Evolutionary conservation across 2,329 filamentous ascomycete species (phyloP), one percentile per base, ranked within the genome.

Genomic region (Hypocreales sp.): DNA sequence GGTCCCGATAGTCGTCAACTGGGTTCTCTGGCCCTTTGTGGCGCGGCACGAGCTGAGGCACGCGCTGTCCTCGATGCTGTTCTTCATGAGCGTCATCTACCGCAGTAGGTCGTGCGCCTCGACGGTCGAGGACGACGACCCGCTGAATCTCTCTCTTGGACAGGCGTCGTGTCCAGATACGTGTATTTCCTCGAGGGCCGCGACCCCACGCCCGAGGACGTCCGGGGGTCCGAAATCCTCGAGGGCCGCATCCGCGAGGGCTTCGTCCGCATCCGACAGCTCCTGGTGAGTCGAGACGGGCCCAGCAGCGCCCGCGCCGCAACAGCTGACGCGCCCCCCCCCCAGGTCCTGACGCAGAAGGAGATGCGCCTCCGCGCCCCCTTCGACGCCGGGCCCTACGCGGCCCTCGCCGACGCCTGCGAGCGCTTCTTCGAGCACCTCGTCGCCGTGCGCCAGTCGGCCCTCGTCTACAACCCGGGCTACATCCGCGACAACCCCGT

Each of bases 21-120:
- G 66, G 67, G 39, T 67, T 9, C 46, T 73, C 4, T 73, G 68
- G 68, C 68, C 68, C 3, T 73, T 73, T 34, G 56, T 72, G 5
- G 67, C 68, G 8, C 55, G 68, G 9, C 67, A 71, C 36, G 67
- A 72, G 40, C 53, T 73, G 10, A 51, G 67, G 14, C 64, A 61
- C 31, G 65, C 64, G 0, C 42, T 70, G 2, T 64, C 66, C 1
- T 52, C 58, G 3, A 72, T 68, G 63, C 50, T 72, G 36, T 63
- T 70, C 26, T 68, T 69, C 37, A 58, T 61, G 31, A 67, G 64
- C 31, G 59, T 72, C 32, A 55, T 71, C 7, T 73, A 72, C 40
- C 51, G 68, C 41, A 57, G 59, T 60, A 33, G 35, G 48, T 42
- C 2, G 15, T 20, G 5, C 14, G 11, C 12, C 15, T 18, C 4